Base-by-base conservation (phyloP, 176 grass and related monocot species). In the Leersia perrieri region DNA sequence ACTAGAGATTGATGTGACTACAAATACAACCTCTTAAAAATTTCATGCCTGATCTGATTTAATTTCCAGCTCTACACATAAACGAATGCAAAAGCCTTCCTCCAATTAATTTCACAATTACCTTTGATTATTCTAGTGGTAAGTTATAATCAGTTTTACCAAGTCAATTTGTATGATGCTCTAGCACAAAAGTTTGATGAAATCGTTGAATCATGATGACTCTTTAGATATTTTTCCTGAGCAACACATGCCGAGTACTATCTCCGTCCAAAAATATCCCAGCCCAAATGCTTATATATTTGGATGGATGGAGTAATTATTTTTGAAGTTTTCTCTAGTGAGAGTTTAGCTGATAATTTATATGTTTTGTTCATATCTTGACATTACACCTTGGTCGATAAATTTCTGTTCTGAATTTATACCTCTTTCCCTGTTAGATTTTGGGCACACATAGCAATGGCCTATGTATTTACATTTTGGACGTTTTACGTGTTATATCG, bases 381-480 rank as follows among this genome's bases (percentile, higher is more conserved):
- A 13, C 28, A 58, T 39, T 63, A 53, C 41, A 63, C 39, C 76
- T 66, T 55, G 62, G 11, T 12, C 28, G 26, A 80, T 68, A 80
- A 80, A 88, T 18, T 53, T 65, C n/a, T 80, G 18, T 66, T 61
- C 63, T 84, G 22, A 35, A 77, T 32, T 85, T 23, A 33, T 81
- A 11, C 34, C 41, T 83, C 63, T 66, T 72, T 78, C 7, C 5
- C 22, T 58, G 53, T 25, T 66, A 98, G 96, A 82, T 90, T 95
- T 79, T 98, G 90, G 86, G 88, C 82, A 72, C 92, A 95, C 90
- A 68, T 98, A 83, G 58, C 7, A 53, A 95, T 98, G 92, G 63
- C 82, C 51, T 98, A 95, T 66, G 78, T 87, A 31, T 93, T 95
- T 81, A 88, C 96, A 29, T 88, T 98, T 82, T 98, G 96, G 96